Evolutionary conservation across 768 basidiomycete species (phyloP).

Genomic region (Rhizopogon vesiculosus): DNA sequence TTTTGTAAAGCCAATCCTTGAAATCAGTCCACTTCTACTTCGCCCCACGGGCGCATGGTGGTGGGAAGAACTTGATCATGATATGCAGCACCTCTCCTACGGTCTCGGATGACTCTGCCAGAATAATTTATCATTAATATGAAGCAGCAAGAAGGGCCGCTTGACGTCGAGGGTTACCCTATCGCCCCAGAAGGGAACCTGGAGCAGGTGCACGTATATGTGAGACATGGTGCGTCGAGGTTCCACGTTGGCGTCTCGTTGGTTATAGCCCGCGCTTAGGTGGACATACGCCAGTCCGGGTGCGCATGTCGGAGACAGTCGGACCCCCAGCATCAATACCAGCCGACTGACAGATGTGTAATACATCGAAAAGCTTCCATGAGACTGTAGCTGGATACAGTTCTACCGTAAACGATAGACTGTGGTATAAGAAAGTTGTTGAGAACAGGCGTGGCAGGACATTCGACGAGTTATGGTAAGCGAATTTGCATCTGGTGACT

Average conservation of each 20-base stretch:
- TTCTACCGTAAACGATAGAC: constrained; percentile 19
- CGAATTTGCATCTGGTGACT: constrained; percentile 14
- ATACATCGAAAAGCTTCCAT: constrained; percentile 45
- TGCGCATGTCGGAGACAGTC: constrained; percentile 43
- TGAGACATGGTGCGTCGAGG: constrained; percentile 61
- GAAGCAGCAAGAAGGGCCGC: constrained; percentile 31
- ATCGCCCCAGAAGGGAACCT: constrained; percentile 49
- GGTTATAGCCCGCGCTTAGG: constrained; percentile 33
- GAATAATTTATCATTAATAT: not conserved
- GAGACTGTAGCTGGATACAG: constrained; percentile 34
- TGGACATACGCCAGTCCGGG: constrained; percentile 73
- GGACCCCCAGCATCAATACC: constrained; percentile 59
- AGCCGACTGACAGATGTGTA: constrained; percentile 66
- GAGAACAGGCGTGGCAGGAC: constrained; percentile 53
- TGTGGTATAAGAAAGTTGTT: constrained; percentile 43
- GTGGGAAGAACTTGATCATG: not conserved
- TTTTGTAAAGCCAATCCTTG: too few relatives aligned
- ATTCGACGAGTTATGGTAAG: constrained; percentile 58
- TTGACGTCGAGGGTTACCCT: constrained; percentile 61
- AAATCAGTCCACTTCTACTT: too few relatives aligned
- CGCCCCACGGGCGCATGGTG: too few relatives aligned
- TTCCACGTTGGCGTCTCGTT: not conserved
- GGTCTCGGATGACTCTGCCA: not conserved
- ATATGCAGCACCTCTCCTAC: not conserved
- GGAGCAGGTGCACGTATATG: constrained; percentile 71